Percentiles rank a stretch among this genome's conserved stretches.
Evolutionary conservation across 768 basidiomycete species (phyloP).

Genomic region (Lentinus brumalis): DNA sequence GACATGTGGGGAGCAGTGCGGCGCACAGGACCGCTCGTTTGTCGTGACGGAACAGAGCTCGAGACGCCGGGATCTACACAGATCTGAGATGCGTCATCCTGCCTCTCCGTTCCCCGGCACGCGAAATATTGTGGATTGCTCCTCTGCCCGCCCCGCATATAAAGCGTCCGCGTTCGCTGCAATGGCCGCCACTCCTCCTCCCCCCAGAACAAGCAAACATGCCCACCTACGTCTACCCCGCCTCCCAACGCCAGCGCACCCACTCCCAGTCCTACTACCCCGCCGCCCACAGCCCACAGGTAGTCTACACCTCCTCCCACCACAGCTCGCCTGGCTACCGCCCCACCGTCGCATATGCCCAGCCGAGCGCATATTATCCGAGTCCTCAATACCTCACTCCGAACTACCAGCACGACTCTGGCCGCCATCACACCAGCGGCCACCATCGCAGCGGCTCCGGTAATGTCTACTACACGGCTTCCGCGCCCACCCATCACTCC

Average conservation of each 20-base stretch:
- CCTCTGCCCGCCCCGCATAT: constrained; percentile 7
- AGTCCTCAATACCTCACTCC: constrained; percentile 15
- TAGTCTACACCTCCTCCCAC: constrained; percentile 23
- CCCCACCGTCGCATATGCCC: constrained; percentile 9
- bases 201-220: background rate
- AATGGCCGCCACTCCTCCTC: background rate
- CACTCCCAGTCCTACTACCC: constrained; percentile 26
- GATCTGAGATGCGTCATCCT: constrained; percentile 12
- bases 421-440: constrained; percentile 22
- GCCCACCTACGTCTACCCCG: constrained; percentile 30
- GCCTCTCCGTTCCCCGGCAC: constrained; percentile 13
- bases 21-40: too few relatives aligned
- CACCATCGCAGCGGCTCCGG: constrained; percentile 23
- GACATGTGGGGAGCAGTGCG: background rate
- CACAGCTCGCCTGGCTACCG: constrained; percentile 9
- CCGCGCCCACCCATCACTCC: constrained; percentile 11
- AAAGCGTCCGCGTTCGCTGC: background rate
- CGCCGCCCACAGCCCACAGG: constrained; percentile 25
- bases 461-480: constrained; percentile 15
- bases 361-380: constrained; percentile 21
- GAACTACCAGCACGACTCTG: constrained; percentile 15
- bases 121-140: constrained; percentile 14
- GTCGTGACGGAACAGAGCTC: background rate
- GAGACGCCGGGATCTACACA: background rate
- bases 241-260: constrained; percentile 25